Percentiles rank a stretch among this genome's conserved stretches.
Evolutionary conservation across 208 protist species (phyloP).

Genomic region (Trichomonas tenax): DNA sequence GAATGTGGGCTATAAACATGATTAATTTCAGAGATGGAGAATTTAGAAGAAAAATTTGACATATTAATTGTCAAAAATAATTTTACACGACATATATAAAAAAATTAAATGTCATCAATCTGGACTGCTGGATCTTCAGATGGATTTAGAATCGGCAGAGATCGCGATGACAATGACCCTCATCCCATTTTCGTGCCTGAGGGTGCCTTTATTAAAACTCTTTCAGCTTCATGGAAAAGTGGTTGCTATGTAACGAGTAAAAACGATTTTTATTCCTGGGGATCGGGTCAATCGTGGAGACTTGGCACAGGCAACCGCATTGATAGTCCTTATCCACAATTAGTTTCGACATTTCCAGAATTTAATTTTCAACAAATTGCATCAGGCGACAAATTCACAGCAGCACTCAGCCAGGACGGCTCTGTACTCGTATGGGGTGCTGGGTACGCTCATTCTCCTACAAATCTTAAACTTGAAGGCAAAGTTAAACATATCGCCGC

Average conservation of each 20-base stretch:
- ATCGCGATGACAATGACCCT: neutral
- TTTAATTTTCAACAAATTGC: neutral
- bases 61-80: too few relatives aligned
- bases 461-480: neutral
- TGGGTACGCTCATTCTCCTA: neutral
- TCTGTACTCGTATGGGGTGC: neutral
- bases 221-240: neutral
- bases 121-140: neutral
- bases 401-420: neutral
- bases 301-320: neutral
- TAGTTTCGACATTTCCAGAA: neutral
- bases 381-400: neutral
- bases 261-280: conserved; percentile 1
- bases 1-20: too few relatives aligned
- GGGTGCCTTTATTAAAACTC: neutral
- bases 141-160: neutral
- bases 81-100: neutral
- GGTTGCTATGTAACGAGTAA: neutral
- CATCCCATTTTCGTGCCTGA: neutral
- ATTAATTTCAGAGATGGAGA: too few relatives aligned
- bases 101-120: neutral
- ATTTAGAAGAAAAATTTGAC: too few relatives aligned
- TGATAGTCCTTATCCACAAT: neutral
- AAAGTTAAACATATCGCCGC: neutral
- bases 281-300: neutral